These are phyloP conservation scores for Trichoderma endophyticum DNA, from an alignment of 2,329 filamentous ascomycete genomes.

Conservation along the genomic window DNA sequence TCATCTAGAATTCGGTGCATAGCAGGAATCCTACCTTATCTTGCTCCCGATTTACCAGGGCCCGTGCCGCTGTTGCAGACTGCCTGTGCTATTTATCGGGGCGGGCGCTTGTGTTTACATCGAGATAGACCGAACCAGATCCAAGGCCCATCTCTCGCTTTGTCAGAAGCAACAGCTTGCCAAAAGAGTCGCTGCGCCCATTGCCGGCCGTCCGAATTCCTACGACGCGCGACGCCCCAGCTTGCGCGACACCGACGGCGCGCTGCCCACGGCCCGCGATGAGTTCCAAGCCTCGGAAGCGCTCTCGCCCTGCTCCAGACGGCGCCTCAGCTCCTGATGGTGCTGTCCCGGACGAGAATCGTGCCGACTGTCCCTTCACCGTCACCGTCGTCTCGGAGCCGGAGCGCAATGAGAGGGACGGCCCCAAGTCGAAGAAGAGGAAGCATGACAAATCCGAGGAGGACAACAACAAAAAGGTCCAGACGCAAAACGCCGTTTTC, in stretches of 20 bases:
- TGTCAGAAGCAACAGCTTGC: neutral
- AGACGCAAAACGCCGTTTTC: conserved; percentile 54
- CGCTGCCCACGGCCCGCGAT: conserved; percentile 21
- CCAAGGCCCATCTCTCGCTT: neutral
- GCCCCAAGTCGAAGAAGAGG: conserved; percentile 45
- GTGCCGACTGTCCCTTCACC: conserved; percentile 55
- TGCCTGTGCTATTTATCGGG: neutral
- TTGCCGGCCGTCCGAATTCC: neutral
- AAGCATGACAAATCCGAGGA: conserved; percentile 48
- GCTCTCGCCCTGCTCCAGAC: conserved; percentile 42
- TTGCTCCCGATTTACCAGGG: conserved; percentile 1
- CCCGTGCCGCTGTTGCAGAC: neutral
- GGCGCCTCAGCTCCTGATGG: neutral
- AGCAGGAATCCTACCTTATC: conserved; percentile 7
- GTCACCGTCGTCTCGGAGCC: conserved; percentile 35
- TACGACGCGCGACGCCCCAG: conserved; percentile 6
- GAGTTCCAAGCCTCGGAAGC: conserved; percentile 44
- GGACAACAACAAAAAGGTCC: conserved; percentile 35
- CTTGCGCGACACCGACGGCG: neutral
- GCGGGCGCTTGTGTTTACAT: conserved; percentile 13
- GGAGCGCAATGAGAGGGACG: conserved; percentile 32
- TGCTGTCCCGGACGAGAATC: conserved; percentile 42
- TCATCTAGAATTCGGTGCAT: neutral
- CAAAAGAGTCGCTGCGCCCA: neutral
- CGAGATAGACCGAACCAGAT: neutral